Percentiles rank a stretch among this genome's conserved stretches.
Conservation (phyloP, 495 filamentous ascomycete genomes). For the Penicillium parvum region DNA sequence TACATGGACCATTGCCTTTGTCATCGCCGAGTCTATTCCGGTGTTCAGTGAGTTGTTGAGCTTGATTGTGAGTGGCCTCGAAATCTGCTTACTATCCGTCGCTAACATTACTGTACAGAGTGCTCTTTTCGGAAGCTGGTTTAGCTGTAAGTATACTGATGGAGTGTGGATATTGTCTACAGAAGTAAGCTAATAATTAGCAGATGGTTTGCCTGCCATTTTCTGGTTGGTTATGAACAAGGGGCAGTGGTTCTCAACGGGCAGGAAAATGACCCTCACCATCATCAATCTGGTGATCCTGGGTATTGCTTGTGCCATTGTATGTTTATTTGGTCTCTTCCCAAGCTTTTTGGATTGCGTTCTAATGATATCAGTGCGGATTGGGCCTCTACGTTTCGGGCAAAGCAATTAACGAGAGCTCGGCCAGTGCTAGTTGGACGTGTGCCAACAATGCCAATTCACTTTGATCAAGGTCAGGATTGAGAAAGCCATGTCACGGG, state of each 20-base stretch:
- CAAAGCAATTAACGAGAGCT: slow-evolving; percentile 31
- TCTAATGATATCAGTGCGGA: slow-evolving; percentile 27
- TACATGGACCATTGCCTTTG: slow-evolving; percentile 59
- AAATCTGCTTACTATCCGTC: no score
- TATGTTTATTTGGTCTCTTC: slow-evolving; percentile 10
- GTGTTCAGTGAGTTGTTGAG: slow-evolving; percentile 61
- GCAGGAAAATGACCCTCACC: slow-evolving; percentile 43
- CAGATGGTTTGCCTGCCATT: slow-evolving; percentile 32
- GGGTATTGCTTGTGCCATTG: slow-evolving; percentile 41
- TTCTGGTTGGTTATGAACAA: slow-evolving; percentile 49
- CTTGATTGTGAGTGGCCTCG: slow-evolving; percentile 19
- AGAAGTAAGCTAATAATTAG: slow-evolving; percentile 1
- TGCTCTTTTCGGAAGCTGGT: slow-evolving; percentile 36
- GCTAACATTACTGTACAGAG: slow-evolving; percentile 18
- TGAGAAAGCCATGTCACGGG: no score
- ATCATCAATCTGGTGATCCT: slow-evolving; percentile 49
- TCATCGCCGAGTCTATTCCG: slow-evolving; percentile 67
- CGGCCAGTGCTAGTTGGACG: slow-evolving; percentile 28
- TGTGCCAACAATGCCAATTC: slow-evolving; percentile 28
- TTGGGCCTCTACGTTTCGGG: slow-evolving; percentile 38
- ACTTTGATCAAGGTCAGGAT: neutral
- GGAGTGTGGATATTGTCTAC: rapidly evolving
- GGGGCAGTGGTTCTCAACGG: slow-evolving; percentile 39
- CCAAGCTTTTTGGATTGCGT: neutral
- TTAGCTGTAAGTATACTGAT: slow-evolving; percentile 28